These are phyloP conservation scores for Candida endomychidarum DNA, from an alignment of 805 yeast species.

Conservation along the genomic window DNA sequence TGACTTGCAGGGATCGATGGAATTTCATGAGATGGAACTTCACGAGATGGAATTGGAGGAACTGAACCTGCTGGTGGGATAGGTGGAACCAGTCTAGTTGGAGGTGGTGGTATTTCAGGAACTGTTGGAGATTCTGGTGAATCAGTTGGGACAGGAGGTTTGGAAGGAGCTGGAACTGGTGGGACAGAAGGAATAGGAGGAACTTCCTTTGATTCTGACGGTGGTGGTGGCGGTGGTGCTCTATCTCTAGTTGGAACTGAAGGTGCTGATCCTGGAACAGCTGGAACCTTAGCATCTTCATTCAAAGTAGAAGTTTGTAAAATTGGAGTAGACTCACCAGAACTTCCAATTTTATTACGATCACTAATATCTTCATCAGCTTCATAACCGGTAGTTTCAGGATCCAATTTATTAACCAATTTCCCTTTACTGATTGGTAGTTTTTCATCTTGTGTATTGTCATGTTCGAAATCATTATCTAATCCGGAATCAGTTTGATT, in stretches of 20 bases:
- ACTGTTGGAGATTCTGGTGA: conserved; percentile 1
- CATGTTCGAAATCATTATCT: conserved; percentile 11
- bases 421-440: conserved; percentile 5
- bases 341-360: conserved; percentile 14
- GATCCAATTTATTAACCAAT: conserved; percentile 9
- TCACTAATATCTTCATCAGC: conserved; percentile 59
- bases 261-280: conserved; percentile 8
- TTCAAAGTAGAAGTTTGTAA: conserved; percentile 9
- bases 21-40: too few species aligned
- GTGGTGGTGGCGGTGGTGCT: conserved; percentile 13
- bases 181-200: conserved; percentile 6
- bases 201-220: conserved; percentile 1
- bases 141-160: neutral
- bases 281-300: conserved; percentile 15
- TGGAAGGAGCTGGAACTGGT: conserved; percentile 2
- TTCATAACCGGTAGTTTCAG: conserved; percentile 57
- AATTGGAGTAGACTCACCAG: conserved; percentile 6
- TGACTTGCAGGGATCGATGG: too few species aligned
- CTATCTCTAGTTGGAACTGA: conserved; percentile 5
- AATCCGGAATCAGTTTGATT: conserved; percentile 14
- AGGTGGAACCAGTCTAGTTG: too few species aligned
- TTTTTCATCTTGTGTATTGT: neutral
- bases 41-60: too few species aligned
- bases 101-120: neutral
- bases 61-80: conserved; percentile 12